Evolutionary conservation across 1,284 basidiomycete species (phyloP), one percentile per base, ranked within the genome.

Genomic region (Earliella scabrosa): DNA sequence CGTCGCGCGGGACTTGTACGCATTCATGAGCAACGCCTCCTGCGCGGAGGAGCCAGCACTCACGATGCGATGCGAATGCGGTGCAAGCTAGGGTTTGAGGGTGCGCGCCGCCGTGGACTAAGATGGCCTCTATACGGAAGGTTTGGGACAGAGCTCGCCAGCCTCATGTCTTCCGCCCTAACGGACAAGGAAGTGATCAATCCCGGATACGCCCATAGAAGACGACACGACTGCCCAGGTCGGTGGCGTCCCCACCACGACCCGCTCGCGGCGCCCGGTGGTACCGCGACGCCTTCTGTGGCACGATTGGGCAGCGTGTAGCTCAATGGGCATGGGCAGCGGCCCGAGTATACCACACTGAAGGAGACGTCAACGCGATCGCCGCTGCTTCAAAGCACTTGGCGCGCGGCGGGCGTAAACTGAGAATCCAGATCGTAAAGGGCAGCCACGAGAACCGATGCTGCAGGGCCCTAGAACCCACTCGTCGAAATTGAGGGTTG

Each of bases 181-280:
- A 32, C 44, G 38, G 27, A 23, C 31, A 27, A 44, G 38, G 54
- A 20, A 60, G 54, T 51, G 49, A 60, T 57, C 35, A 57, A 46
- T 14, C n/a, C 50, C 58, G 50, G 54, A 54, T 50, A 60, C 59
- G 59, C 59, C 59, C 59, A 52, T 53, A 43, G 5, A 35, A 27
- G 27, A 36, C 50, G 34, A 45, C 13, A 20, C 24, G 21, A 36
- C 32, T 50, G 35, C 29, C 47, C 36, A 36, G 35, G 43, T 13
- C n/a, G 32, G 32, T 3, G 32, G 9, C n/a, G n/a, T n/a, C n/a
- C n/a, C n/a, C n/a, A n/a, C n/a, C n/a, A n/a, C n/a, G n/a, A n/a
- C n/a, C n/a, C n/a, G n/a, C n/a, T n/a, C n/a, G n/a, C n/a, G n/a
- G n/a, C n/a, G n/a, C n/a, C n/a, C n/a, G n/a, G n/a, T n/a, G n/a